Base-by-base conservation (phyloP, 2,329 filamentous ascomycete species). In the Rhinocladiella mackenziei region DNA sequence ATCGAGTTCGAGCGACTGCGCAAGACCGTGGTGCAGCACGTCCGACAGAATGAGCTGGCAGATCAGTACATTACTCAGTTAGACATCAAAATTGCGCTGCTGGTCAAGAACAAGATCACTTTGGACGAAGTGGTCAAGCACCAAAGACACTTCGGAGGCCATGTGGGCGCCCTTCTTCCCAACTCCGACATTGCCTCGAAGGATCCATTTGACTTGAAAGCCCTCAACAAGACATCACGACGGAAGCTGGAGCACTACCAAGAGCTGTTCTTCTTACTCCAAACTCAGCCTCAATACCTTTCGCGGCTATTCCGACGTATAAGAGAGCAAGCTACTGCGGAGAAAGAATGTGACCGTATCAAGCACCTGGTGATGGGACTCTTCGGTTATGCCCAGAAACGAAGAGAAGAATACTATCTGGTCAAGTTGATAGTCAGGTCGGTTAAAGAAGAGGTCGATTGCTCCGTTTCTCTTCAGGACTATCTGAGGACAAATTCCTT, bases 51-150 rank as follows among this genome's bases (percentile, higher is more conserved):
- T 60, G 92, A 98, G 68, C 83, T 94, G 72, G 80, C 94, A 28
- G 92, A 98, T 67, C 89, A 96, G 63, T 98, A 98, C 61, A 95
- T 98, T 56, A 89, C 95, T 58, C 92, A 98, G 63, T 78, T 98
- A 25, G 94, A 98, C 62, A 95, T 98, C 73, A 98, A 98, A 71
- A 98, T 98, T 63, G 92, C 92, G 1, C 77, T 98, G 2, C 76
- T 98, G 13, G 92, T 98, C 59, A 97, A 97, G 76, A 98, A 98
- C 77, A 98, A 98, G 68, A 98, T 98, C 60, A 97, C 92, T 0
- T 76, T 98, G 3, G 92, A 98, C 61, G 94, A 98, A 67, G 92
- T 98, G 19, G 86, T 98, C 43, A 88, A 89, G 58, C 92, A 97
- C 62, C 92, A 98, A 62, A 91, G 85, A 70, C 94, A 95, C 64